Evolutionary conservation across 768 basidiomycete species (phyloP), one percentile per base, ranked within the genome.

Genomic region (Scleroderma bovista): DNA sequence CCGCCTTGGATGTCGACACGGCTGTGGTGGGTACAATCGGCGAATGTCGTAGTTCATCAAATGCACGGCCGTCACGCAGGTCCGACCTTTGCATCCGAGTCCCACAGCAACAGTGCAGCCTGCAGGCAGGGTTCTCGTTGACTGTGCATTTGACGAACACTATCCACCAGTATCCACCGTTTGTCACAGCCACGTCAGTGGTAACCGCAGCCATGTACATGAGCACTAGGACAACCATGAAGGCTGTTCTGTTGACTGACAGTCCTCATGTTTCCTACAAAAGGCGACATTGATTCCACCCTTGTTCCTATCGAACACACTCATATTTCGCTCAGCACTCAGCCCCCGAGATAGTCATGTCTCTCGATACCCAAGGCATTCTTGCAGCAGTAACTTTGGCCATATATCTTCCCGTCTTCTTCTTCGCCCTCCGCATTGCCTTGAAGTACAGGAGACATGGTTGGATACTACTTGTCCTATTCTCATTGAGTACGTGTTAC

Each of bases 381-480:
- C 77, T 87, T 51, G 75, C 83, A 29, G 79, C 78, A 2, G 80
- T 79, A 6, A 72, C 79, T 55, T 70, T 88, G 40, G 77, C 66
- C 13, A 76, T 82, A 52, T 87, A 85, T 63, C 59, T 75, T 24
- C 86, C 83, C 23, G 62, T 86, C 57, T 62, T 77, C 19, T 52
- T 70, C 46, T 46, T 82, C 33, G 71, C 79, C 1, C 26, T 75
- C 43, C 60, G 73, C 37, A 63, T 84, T 42, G 65, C 74, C 43
- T 58, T 73, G 44, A 78, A 73, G 29, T 80, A 86, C 70, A 79
- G 75, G 38, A 76, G 82, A 62, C 79, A 75, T 26, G 85, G 82
- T 51, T 88, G 83, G 83, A 63, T 86, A n/a, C 77, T 79, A 54
- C 71, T 86, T n/a, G 70, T 78, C 40, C 65, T 83, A 12, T 84